Evolutionary conservation across 192 early-diverging fungal genomes (phyloP), one percentile per base, ranked within the genome.

Genomic region (Glomus cerebriforme): DNA sequence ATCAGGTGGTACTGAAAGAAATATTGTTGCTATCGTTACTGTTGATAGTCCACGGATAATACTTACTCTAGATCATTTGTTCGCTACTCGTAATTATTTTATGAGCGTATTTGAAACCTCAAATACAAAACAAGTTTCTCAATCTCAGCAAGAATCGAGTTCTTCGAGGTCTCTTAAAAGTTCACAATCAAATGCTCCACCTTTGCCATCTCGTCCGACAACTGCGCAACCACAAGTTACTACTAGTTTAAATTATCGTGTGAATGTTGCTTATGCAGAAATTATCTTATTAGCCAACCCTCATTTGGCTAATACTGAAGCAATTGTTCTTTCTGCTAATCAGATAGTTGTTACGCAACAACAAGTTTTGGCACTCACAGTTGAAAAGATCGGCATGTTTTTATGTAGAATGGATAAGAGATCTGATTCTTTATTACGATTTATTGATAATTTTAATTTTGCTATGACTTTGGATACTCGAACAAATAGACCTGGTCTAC

Each of bases 371-470:
- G 92, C 90, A 3, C 66, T 96, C 9, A 92, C 88, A 26, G 85
- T 96, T 63, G 87, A 96, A 47, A 92, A 95, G 75, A 87, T 96
- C 58, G 94, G 95, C 54, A 95, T 98, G 89, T 93, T 93, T 45
- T 86, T 99, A 17, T 99, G 96, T 87, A 89, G 89, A 12, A 95
- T 98, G 90, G 93, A 96, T 79, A 91, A 89, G 66, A 86, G 94
- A 13, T 86, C 91, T 9, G 92, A 94, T 47, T 95, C 96, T 0
- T 86, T 87, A 7, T 81, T 98, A 26, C 90, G 92, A 8, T 94
- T 98, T 60, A 94, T 99, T 80, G 93, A 98, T 77, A 94, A 94
- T 59, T 97, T 97, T 82, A 92, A 97, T 66, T 82, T 97, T 19
- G 90, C 92, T 5, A 72, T 95, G 27, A 89, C 91, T 0, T 90